Conservation (phyloP, 352 stramenopile genomes). For the Paralagenidium karlingii region DNA sequence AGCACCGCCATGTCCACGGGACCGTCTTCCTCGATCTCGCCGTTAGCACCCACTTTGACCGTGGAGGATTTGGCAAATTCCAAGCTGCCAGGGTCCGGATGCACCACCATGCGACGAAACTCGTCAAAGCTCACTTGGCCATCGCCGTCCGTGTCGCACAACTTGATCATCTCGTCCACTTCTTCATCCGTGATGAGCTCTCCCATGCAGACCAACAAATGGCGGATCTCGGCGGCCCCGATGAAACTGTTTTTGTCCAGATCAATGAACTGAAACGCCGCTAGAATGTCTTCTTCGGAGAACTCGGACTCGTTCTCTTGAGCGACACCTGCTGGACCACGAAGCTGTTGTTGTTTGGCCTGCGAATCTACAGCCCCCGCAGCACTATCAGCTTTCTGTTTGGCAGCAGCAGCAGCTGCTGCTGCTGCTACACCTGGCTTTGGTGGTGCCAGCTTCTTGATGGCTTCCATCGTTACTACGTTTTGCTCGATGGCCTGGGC, state of each 20-base stretch:
- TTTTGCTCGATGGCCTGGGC: too few relatives aligned
- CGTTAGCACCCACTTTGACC: too few relatives aligned
- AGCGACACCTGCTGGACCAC: too few relatives aligned
- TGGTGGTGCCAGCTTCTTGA: too few relatives aligned
- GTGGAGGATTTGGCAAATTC: slow-evolving; percentile 62
- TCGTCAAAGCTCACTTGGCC: slow-evolving; percentile 88
- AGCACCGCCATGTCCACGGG: slow-evolving; percentile 17
- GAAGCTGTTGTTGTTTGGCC: too few relatives aligned
- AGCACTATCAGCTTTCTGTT: too few relatives aligned
- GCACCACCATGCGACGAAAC: slow-evolving; percentile 82
- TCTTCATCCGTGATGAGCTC: slow-evolving; percentile 93
- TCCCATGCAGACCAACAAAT: slow-evolving; percentile 93
- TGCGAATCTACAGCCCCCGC: too few relatives aligned
- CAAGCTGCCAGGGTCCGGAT: slow-evolving; percentile 73
- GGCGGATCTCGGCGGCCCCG: slow-evolving; percentile 83
- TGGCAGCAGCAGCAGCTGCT: too few relatives aligned
- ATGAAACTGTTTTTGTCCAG: slow-evolving; percentile 92
- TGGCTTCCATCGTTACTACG: too few relatives aligned
- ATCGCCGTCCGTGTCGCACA: slow-evolving; percentile 89
- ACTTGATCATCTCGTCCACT: slow-evolving; percentile 87
- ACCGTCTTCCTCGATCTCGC: slow-evolving; percentile 8
- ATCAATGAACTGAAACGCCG: slow-evolving; percentile 87
- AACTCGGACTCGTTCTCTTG: slow-evolving; percentile 78
- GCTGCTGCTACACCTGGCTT: too few relatives aligned
- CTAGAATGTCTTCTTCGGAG: slow-evolving; percentile 86